Base-by-base conservation (phyloP, 2,329 filamentous ascomycete species). In the Rhynchosporium graminicola region DNA sequence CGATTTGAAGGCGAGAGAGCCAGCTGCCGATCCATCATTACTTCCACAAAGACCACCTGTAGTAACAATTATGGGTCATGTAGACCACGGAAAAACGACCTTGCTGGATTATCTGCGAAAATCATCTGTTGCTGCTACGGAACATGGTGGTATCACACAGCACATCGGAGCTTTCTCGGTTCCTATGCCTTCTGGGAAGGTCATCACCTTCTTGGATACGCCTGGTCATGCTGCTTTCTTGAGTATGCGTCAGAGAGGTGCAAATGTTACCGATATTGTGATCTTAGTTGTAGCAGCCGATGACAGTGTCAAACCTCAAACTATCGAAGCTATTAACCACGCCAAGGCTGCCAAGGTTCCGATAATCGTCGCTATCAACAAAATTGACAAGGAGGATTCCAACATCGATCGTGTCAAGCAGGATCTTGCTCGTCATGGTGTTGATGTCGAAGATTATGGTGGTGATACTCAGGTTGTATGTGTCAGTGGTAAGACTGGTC, bases 61-160 rank as follows among this genome's bases (percentile, higher is more conserved):
- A 42, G 93, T 99, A 45, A 98, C 96, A 0, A 99, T 99, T 72
- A 99, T 99, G 96, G 95, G 95, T 2, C 95, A 99, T 68, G 95
- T 99, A 70, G 96, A 99, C 74, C 95, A 99, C 75, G 95, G 95
- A 59, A 99, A 99, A 79, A 99, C 95, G 0, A 99, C 96, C 0
- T 87, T 99, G 47, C 81, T 99, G 9, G 95, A 99, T 74, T 98
- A 88, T 78, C 80, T 99, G 50, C 90, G 95, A 43, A 96, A 97
- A 70, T 95, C 93, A 1, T 97, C 92, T 6, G 87, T 99, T 48
- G 96, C 89, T 47, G 92, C 92, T 5, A 87, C 89, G 59, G 95
- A 99, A 75, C 93, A 97, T 73, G 95, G 95, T 66, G 95, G 95
- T 42, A 99, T 99, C 73, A 99, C 95, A 0, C 95, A 99, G 75